Conservation (phyloP, 208 protist species). For the Wallacemonas sp. region DNA sequence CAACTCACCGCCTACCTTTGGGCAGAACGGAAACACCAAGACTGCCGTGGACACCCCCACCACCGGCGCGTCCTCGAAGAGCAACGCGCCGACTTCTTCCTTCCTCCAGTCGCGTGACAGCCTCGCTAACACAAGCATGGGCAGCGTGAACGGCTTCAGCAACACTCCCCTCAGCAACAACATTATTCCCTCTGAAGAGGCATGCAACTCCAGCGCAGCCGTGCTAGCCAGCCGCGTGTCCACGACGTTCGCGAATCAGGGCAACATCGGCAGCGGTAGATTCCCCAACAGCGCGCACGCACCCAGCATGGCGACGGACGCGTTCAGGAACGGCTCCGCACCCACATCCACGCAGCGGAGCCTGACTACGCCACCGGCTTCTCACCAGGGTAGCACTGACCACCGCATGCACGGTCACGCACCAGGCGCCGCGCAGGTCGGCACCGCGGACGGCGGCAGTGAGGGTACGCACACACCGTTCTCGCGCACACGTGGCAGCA, state of each 20-base stretch:
- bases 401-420: not conserved
- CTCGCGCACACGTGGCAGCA: constrained; percentile 3
- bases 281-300: constrained; percentile 5
- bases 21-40: constrained; percentile 4
- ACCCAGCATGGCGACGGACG: not conserved
- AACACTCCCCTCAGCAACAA: constrained; percentile 22
- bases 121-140: constrained; percentile 1
- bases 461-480: constrained; percentile 2
- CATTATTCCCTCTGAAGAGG: constrained; percentile 14
- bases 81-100: not conserved
- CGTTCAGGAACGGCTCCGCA: not conserved
- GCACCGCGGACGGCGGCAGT: not conserved
- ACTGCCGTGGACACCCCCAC: not conserved
- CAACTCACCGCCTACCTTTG: not conserved
- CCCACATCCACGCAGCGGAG: not conserved
- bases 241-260: not conserved
- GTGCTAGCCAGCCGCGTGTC: not conserved
- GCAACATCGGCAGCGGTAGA: not conserved
- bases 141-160: constrained; percentile 11
- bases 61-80: not conserved
- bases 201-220: constrained; percentile 16
- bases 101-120: constrained; percentile 3
- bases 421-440: not conserved
- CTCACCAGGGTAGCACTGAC: not conserved
- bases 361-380: not conserved